A percentile compares a stretch with the other conserved stretches of the same genome.
Conservation (phyloP, 2,329 filamentous ascomycete species). For the Rhynchosporium graminicola region DNA sequence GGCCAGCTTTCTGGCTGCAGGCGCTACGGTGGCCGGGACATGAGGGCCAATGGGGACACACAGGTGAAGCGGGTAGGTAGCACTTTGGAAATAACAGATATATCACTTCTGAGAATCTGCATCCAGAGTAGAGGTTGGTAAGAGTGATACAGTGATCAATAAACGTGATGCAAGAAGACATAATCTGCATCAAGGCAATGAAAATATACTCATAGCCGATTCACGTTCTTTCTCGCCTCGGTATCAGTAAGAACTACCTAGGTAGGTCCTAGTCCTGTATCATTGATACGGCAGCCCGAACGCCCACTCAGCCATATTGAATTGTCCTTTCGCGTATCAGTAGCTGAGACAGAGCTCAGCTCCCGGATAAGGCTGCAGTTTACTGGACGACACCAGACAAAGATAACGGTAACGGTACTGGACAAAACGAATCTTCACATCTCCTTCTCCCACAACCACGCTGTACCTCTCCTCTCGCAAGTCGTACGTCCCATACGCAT, state of each 20-base stretch:
- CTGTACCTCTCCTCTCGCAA: not conserved
- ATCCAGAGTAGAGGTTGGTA: no score
- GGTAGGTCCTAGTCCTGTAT: no score
- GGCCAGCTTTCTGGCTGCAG: conserved; percentile 22
- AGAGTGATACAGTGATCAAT: no score
- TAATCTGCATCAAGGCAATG: no score
- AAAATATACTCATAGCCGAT: no score
- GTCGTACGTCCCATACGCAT: conserved; percentile 7
- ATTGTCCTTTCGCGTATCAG: conserved; percentile 21
- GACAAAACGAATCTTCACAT: not conserved
- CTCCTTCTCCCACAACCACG: not conserved
- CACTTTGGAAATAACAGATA: no score
- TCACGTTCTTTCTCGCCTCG: not conserved
- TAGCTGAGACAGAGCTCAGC: conserved; percentile 28
- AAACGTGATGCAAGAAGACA: no score
- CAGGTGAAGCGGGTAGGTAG: not conserved
- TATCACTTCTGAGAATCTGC: no score
- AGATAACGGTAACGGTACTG: not conserved
- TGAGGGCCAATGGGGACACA: not conserved
- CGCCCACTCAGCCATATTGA: conserved; percentile 1
- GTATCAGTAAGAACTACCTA: not conserved
- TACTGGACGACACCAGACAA: conserved; percentile 16
- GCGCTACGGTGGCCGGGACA: conserved; percentile 13
- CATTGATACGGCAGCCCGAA: conserved; percentile 1
- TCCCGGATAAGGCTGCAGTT: not conserved